Percentiles rank a stretch among this genome's conserved stretches.
phyloP scores from a whole-genome alignment of 345 rosid species.

The Passiflora organensis region DNA sequence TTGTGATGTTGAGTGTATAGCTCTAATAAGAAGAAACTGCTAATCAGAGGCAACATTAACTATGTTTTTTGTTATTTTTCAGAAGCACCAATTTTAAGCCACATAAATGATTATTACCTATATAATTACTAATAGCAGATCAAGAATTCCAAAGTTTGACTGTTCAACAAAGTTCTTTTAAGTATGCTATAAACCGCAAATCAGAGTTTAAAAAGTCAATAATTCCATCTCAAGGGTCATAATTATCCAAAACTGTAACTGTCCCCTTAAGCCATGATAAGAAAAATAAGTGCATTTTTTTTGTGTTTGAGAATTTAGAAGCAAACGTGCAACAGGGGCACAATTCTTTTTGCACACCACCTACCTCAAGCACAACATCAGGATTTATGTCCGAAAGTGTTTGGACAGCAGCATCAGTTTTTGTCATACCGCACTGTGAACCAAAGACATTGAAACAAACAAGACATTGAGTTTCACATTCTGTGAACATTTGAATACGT shows the following conservation, averaged over 20 bases:
- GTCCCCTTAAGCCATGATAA: too few relatives aligned
- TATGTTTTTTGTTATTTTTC: too few relatives aligned
- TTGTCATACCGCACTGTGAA: constrained; percentile 85
- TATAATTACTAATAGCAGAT: too few relatives aligned
- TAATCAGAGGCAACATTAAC: background rate
- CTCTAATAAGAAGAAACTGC: constrained; percentile 43
- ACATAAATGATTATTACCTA: background rate
- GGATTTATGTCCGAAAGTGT: constrained; percentile 93
- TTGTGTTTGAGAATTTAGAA: background rate
- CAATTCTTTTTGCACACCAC: background rate
- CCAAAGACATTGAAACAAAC: background rate
- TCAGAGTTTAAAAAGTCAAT: background rate
- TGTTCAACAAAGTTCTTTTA: too few relatives aligned
- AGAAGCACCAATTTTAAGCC: background rate
- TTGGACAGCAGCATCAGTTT: constrained; percentile 98
- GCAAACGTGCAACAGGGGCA: background rate
- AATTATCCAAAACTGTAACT: background rate
- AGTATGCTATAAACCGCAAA: background rate
- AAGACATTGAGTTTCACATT: background rate
- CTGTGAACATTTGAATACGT: background rate
- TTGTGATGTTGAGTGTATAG: constrained; percentile 86
- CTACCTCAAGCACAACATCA: constrained; percentile 82
- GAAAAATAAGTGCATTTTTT: too few relatives aligned
- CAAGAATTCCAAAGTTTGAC: too few relatives aligned
- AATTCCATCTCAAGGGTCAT: background rate